Evolutionary conservation across 441 rosid species (phyloP), one percentile per base, ranked within the genome.

Genomic region (Manihot esculenta): DNA sequence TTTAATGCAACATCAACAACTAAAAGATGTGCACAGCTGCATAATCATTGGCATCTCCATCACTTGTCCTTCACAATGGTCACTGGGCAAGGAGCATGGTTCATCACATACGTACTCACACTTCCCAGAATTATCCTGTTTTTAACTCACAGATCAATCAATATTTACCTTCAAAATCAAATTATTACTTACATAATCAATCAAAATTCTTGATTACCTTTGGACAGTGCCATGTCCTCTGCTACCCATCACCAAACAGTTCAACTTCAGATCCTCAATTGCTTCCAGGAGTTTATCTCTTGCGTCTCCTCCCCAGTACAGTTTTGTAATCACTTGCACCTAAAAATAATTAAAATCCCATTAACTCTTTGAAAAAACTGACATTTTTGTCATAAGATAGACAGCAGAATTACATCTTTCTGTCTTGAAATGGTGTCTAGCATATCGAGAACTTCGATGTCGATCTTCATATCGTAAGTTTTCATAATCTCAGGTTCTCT

Each of bases 271-370:
- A 79, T 86, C 97, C 51, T 85, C 88, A 55, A 85, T 66, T 7
- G 98, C 89, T 56, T 94, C 93, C 2, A 92, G 69, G 10, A 94
- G 77, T 81, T 80, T 86, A 77, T 94, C 99, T 63, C 99, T 89
- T 2, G 99, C 87, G 56, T 94, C 97, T 65, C 79, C 82, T 67
- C 96, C 99, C 97, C 96, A 89, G 77, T 94, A 94, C 45, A 92
- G 62, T 60, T 94, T 94, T 18, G 93, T 64, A 38, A 92, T 84
- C 1, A 89, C 73, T 6, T 74, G 66, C 30, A 88, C 79, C 98
- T 90, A 66, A 1, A n/a, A n/a, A n/a, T n/a, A n/a, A n/a, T n/a
- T n/a, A n/a, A n/a, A n/a, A n/a, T n/a, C n/a, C n/a, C n/a, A n/a
- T n/a, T n/a, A n/a, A n/a, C n/a, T n/a, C n/a, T 13, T 47, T 41